Conservation (phyloP, 257 asterid species). For the Solanum chmielewskii region DNA sequence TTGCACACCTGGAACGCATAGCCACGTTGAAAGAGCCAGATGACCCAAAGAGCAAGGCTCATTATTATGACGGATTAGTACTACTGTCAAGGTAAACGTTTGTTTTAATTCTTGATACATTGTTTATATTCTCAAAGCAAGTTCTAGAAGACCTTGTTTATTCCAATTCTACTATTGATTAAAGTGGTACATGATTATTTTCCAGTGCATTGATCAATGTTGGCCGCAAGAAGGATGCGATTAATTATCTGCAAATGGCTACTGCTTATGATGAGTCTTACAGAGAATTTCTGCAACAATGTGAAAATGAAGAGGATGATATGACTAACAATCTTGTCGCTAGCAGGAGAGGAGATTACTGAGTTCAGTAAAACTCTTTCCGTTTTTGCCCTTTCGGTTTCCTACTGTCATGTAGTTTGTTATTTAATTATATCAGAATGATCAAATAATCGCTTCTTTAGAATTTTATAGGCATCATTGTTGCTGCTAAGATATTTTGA, state of each 20-base stretch:
- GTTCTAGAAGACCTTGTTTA: background rate
- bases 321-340: background rate
- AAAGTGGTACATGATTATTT: background rate
- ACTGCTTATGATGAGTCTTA: constrained; percentile 3
- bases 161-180: background rate
- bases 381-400: background rate
- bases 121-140: background rate
- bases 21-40: constrained; percentile 57
- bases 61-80: constrained; percentile 64
- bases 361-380: background rate
- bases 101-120: background rate
- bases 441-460: background rate
- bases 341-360: background rate
- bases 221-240: constrained; percentile 7
- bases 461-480: background rate
- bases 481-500: background rate
- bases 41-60: constrained; percentile 60
- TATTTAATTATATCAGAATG: background rate
- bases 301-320: background rate
- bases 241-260: background rate
- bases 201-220: constrained; percentile 41
- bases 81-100: constrained; percentile 54
- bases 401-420: background rate
- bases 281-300: background rate
- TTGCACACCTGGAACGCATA: constrained; percentile 67